Base-by-base conservation (phyloP, 139 green algal genomes). In the Tetradesmus lagerheimii region DNA sequence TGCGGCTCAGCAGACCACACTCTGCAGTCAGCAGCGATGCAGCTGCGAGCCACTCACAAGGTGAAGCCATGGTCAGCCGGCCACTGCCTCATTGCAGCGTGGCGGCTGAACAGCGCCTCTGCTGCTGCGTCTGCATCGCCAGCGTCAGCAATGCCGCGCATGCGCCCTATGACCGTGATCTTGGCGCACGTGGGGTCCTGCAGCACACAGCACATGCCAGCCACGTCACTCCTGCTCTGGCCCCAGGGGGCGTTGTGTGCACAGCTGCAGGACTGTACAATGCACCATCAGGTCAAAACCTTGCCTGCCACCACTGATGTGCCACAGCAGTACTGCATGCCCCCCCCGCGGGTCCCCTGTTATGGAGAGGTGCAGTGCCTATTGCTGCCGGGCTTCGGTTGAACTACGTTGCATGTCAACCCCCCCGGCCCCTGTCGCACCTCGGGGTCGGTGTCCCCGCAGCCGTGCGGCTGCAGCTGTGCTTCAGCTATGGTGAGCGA, bases 161-260 rank as follows among this genome's bases (percentile, higher is more conserved):
- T 84, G 12, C 23, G 31, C 12, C 85, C 74, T 0, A 89, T 43
- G 12, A 89, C 85, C 20, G 71, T 66, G 31, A 84, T 53, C 15
- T 37, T 37, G 31, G 85, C 85, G 43, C 85, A 89, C 31, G 85
- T 84, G n/a, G 85, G 71, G 16, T 83, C 74, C 85, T 89, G 45
- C 41, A 39, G 45, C 29, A n/a, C 29, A n/a, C 29, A 27, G 34
- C 45, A 27, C 47, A 27, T 15, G 5, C 1, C 1, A 39, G 8
- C 12, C 12, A 18, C 8, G 12, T 14, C 1, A 62, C 8, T 2
- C 47, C 47, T 20, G 12, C 47, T 20, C 1, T 62, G 47, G 20
- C 1, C 47, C 47, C 43, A 50, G 8, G 5, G 43, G 43, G 8
- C 8, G 43, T 4, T 8, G 43, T 50, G 43, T n/a, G n/a, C n/a